A percentile compares a stretch with the other conserved stretches of the same genome.
Conservation (phyloP, 805 yeast genomes). For the Martiniozyma abietophila region DNA sequence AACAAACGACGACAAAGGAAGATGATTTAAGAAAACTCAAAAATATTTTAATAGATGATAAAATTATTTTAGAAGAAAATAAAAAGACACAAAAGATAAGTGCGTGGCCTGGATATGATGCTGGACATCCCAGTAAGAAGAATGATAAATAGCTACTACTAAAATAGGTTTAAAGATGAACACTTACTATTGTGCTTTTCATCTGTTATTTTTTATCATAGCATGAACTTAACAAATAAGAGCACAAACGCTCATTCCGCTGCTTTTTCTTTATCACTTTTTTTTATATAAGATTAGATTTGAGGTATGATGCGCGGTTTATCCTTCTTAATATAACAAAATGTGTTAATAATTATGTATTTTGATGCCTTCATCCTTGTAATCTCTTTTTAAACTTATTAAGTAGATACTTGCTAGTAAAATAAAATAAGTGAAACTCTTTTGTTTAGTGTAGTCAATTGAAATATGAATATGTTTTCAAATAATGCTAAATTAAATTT, state of each 20-base stretch:
- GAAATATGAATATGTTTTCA: neutral
- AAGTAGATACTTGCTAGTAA: no score
- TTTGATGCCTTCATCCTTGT: no score
- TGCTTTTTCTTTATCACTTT: neutral
- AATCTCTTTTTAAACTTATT: no score
- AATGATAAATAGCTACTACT: neutral
- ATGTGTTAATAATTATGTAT: no score
- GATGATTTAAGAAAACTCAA: constrained; percentile 1
- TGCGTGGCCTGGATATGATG: constrained; percentile 65
- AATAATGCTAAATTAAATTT: constrained; percentile 10
- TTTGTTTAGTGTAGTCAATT: no score
- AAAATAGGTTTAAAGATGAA: neutral
- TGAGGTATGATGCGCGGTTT: no score
- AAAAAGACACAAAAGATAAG: constrained; percentile 12
- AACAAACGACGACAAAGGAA: constrained; percentile 11
- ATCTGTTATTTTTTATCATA: no score
- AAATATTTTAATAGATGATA: neutral
- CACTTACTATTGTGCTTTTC: no score
- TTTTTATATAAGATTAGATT: neutral
- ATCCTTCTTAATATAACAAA: no score
- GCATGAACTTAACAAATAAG: no score
- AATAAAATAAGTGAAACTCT: no score
- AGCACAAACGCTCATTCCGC: no score
- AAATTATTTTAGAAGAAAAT: constrained; percentile 9
- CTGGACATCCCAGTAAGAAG: constrained; percentile 44